These are phyloP conservation scores for Theileria luwenshuni DNA, from an alignment of 169 alveolate genomes.

Conservation along the genomic window DNA sequence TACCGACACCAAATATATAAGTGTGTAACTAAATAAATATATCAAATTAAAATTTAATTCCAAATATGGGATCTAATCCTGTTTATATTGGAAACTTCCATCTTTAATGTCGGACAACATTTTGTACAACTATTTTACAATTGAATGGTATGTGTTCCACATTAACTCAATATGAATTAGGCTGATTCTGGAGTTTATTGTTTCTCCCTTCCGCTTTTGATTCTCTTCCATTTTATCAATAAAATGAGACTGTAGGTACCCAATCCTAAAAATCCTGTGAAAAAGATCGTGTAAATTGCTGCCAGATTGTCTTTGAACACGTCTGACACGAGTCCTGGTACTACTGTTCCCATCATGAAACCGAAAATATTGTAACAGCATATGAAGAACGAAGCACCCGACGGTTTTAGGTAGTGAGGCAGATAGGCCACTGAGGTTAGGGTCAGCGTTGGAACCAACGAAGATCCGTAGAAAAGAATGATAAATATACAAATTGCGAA, in stretches of 20 bases:
- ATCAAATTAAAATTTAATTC: no score
- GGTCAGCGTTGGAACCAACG: slow-evolving; percentile 58
- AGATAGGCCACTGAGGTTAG: slow-evolving; percentile 31
- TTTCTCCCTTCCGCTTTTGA: background rate
- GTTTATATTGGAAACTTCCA: no score
- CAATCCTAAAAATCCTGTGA: slow-evolving; percentile 17
- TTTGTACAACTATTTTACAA: no score
- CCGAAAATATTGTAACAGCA: slow-evolving; percentile 61
- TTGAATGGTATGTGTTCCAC: no score
- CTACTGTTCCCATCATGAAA: slow-evolving; percentile 44
- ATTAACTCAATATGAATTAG: no score
- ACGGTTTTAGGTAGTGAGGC: slow-evolving; percentile 49
- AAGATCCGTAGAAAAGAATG: slow-evolving; percentile 52
- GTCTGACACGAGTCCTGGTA: slow-evolving; percentile 61
- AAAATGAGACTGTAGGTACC: background rate
- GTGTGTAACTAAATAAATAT: no score
- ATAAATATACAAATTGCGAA: slow-evolving; percentile 31
- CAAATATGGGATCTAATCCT: no score
- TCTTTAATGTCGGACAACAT: no score
- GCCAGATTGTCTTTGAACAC: slow-evolving; percentile 18
- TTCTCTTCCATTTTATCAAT: background rate
- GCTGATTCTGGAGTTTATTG: no score
- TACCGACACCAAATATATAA: no score
- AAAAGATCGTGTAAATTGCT: slow-evolving; percentile 5
- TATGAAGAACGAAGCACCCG: slow-evolving; percentile 61